Evolutionary conservation across 805 yeast genomes (phyloP).

Genomic region (Yarrowia bubula): DNA sequence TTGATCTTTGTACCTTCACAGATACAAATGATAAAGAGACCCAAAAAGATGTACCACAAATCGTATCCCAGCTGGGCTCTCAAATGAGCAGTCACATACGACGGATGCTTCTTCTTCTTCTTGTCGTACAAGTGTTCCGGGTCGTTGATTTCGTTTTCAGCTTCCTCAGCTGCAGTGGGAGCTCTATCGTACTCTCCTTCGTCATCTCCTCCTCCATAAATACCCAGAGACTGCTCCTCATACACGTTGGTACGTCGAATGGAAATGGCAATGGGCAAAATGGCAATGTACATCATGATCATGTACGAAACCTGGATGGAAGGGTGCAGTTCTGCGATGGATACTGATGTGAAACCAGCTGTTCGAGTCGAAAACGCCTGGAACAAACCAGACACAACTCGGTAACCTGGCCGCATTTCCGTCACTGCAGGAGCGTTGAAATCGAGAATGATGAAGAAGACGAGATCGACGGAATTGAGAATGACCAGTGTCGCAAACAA

Average conservation of each 20-base stretch:
- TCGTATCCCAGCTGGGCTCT: constrained; percentile 91
- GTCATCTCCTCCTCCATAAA: constrained; percentile 45
- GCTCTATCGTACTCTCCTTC: constrained; percentile 28
- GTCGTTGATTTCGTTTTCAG: constrained; percentile 28
- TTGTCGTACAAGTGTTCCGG: constrained; percentile 31
- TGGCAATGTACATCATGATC: constrained; percentile 98
- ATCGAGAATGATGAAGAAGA: constrained; percentile 78
- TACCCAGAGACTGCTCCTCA: constrained; percentile 95
- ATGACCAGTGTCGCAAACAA: constrained; percentile 67
- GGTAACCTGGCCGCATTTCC: constrained; percentile 60
- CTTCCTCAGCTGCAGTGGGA: constrained; percentile 21
- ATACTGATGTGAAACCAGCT: constrained; percentile 80
- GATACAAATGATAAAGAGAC: constrained; percentile 79
- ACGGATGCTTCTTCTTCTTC: constrained; percentile 47
- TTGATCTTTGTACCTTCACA: constrained; percentile 69
- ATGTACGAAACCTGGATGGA: constrained; percentile 90
- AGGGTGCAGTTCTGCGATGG: constrained; percentile 70
- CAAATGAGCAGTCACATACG: constrained; percentile 82
- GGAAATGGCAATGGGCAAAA: constrained; percentile 91
- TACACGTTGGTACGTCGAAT: constrained; percentile 96
- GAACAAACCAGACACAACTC: constrained; percentile 77
- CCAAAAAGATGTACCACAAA: constrained; percentile 88
- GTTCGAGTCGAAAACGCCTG: constrained; percentile 94
- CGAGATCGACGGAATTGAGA: constrained; percentile 72
- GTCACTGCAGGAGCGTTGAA: constrained; percentile 51